Conservation (phyloP, 1,139 yeast genomes). For the Waltiozyma sp. region DNA sequence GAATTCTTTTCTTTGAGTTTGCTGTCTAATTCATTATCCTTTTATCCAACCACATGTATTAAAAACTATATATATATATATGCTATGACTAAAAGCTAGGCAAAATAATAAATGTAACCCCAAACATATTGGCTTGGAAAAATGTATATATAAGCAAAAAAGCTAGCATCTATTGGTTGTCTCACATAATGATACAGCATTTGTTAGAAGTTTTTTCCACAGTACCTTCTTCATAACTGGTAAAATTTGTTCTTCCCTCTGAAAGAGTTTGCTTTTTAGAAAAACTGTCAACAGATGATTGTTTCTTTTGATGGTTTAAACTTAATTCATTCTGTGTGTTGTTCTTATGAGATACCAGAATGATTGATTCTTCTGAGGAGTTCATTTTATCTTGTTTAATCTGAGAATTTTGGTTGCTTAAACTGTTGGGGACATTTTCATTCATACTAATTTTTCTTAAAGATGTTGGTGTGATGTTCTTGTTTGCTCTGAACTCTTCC, state of each 20-base stretch:
- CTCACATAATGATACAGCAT: constrained; percentile 11
- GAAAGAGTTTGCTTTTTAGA: background rate
- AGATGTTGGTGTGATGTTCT: background rate
- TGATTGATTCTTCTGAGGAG: background rate
- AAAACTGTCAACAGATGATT: background rate
- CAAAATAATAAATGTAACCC: too few relatives aligned
- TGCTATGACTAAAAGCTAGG: too few relatives aligned
- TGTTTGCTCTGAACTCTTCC: background rate
- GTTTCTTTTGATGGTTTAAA: background rate
- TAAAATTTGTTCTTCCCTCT: background rate
- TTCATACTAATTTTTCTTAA: background rate
- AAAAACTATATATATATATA: too few relatives aligned
- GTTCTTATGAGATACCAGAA: background rate
- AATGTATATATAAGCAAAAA: too few relatives aligned
- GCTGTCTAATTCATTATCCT: too few relatives aligned
- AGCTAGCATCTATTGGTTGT: too few relatives aligned
- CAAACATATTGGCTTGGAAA: too few relatives aligned
- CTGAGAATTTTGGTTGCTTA: too few relatives aligned
- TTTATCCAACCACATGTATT: too few relatives aligned
- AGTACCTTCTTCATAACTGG: background rate
- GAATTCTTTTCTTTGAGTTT: too few relatives aligned
- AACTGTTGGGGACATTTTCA: background rate
- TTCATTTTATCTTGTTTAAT: background rate
- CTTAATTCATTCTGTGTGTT: background rate
- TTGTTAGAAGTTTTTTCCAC: constrained; percentile 1